These are phyloP conservation scores for Metschnikowia orientalis DNA, from an alignment of 805 yeast genomes.

Conservation along the genomic window DNA sequence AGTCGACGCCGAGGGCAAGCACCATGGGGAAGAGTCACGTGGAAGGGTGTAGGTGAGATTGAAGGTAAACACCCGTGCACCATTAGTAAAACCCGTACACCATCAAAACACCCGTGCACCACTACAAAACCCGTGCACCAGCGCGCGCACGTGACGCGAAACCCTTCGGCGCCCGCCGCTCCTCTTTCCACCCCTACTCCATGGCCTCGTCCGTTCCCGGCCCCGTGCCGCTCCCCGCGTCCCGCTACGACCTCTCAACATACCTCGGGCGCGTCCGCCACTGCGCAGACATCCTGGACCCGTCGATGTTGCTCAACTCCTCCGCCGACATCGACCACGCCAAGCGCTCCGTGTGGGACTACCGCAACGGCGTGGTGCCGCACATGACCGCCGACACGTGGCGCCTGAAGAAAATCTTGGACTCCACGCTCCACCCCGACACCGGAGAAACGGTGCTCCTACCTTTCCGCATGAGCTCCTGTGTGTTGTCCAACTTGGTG, in stretches of 20 bases:
- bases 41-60: not conserved
- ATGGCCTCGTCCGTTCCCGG: slow-evolving; percentile 94
- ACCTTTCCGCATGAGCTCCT: slow-evolving; percentile 96
- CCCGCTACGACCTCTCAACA: slow-evolving; percentile 72
- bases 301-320: slow-evolving; percentile 78
- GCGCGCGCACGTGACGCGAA: too few relatives aligned
- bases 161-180: not conserved
- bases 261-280: slow-evolving; percentile 95
- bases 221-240: slow-evolving; percentile 70
- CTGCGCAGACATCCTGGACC: slow-evolving; percentile 90
- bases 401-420: slow-evolving; percentile 82
- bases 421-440: slow-evolving; percentile 94
- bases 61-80: too few relatives aligned
- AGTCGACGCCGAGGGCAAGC: slow-evolving; percentile 55
- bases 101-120: too few relatives aligned
- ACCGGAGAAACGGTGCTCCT: slow-evolving; percentile 88
- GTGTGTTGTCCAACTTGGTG: slow-evolving; percentile 87
- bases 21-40: slow-evolving; percentile 1
- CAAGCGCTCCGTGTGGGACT: slow-evolving; percentile 61
- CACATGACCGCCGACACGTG: slow-evolving; percentile 78
- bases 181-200: not conserved
- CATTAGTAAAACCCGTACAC: too few relatives aligned
- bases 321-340: slow-evolving; percentile 59
- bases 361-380: slow-evolving; percentile 60
- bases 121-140: too few relatives aligned